Percentiles rank a stretch among this genome's conserved stretches.
Evolutionary conservation across 108 stramenopile genomes (phyloP).

Genomic region (Craspedostauros australis): DNA sequence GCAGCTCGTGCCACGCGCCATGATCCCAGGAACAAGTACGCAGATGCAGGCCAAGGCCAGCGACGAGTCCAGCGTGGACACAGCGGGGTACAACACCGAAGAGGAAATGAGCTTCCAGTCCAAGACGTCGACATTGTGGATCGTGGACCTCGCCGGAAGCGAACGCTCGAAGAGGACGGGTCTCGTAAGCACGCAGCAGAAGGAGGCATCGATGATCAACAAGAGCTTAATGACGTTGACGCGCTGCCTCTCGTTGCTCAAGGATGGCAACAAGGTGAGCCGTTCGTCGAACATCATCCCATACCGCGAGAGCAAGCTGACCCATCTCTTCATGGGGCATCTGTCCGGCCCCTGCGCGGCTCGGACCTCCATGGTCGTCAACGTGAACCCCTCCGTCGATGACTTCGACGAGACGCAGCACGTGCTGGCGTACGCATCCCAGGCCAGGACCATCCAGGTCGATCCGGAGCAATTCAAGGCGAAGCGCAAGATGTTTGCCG

Average conservation of each 20-base stretch:
- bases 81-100: slow-evolving; percentile 48
- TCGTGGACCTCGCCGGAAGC: slow-evolving; percentile 97
- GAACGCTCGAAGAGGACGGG: slow-evolving; percentile 88
- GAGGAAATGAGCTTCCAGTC: slow-evolving; percentile 31
- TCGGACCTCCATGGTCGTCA: slow-evolving; percentile 87
- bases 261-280: slow-evolving; percentile 30
- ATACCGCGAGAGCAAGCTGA: slow-evolving; percentile 95
- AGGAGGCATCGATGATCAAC: slow-evolving; percentile 95
- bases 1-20: slow-evolving; percentile 34
- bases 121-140: slow-evolving; percentile 64
- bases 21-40: not conserved
- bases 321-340: slow-evolving; percentile 93
- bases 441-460: slow-evolving; percentile 67
- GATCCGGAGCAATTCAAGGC: slow-evolving; percentile 44
- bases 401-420: slow-evolving; percentile 95
- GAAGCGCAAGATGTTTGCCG: slow-evolving; percentile 39
- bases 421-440: slow-evolving; percentile 77
- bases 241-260: slow-evolving; percentile 89
- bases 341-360: slow-evolving; percentile 67
- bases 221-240: slow-evolving; percentile 94
- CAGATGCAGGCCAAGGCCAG: not conserved
- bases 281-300: slow-evolving; percentile 57
- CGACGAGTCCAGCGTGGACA: slow-evolving; percentile 6
- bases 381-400: slow-evolving; percentile 75
- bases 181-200: slow-evolving; percentile 60